Percentiles rank a stretch among this genome's conserved stretches.
These are phyloP conservation scores for Suhomyces panamericanus DNA, from an alignment of 1,139 yeast species.

Conservation along the genomic window DNA sequence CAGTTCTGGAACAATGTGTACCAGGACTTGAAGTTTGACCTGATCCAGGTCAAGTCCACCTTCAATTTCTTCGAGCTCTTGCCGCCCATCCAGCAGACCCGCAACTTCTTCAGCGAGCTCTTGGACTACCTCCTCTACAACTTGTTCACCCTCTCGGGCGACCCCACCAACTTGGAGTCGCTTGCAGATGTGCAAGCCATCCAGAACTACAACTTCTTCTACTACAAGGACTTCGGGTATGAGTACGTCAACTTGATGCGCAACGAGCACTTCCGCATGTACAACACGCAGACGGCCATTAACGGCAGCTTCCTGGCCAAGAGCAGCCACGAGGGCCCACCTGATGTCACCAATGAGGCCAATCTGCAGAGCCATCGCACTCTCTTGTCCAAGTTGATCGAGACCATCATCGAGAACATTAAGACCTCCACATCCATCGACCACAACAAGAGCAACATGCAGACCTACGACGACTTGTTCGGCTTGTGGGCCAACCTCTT, in stretches of 20 bases:
- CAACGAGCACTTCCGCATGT: constrained; percentile 22
- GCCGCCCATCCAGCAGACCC: constrained; percentile 30
- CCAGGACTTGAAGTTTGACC: constrained; percentile 33
- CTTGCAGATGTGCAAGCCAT: constrained; percentile 23
- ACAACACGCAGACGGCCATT: constrained; percentile 11
- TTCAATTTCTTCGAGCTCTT: constrained; percentile 28
- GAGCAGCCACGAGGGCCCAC: not conserved
- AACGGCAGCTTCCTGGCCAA: constrained; percentile 2
- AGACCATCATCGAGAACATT: constrained; percentile 19
- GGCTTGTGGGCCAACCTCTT: constrained; percentile 24
- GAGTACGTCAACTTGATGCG: constrained; percentile 29
- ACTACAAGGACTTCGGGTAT: constrained; percentile 28
- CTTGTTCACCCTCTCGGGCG: constrained; percentile 19
- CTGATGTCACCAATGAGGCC: not conserved
- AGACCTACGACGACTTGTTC: constrained; percentile 14
- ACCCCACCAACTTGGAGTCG: constrained; percentile 16
- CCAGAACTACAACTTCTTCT: constrained; percentile 22
- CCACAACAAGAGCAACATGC: constrained; percentile 4
- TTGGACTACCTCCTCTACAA: constrained; percentile 32
- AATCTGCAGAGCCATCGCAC: constrained; percentile 9
- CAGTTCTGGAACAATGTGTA: constrained; percentile 38
- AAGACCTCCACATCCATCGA: constrained; percentile 9
- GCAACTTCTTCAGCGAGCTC: constrained; percentile 29
- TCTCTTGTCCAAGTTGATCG: constrained; percentile 17
- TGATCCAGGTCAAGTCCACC: constrained; percentile 20